A percentile compares a stretch with the other conserved stretches of the same genome.
Evolutionary conservation across 192 early-diverging fungal genomes (phyloP).

Genomic region (Ambispora gerdemannii): DNA sequence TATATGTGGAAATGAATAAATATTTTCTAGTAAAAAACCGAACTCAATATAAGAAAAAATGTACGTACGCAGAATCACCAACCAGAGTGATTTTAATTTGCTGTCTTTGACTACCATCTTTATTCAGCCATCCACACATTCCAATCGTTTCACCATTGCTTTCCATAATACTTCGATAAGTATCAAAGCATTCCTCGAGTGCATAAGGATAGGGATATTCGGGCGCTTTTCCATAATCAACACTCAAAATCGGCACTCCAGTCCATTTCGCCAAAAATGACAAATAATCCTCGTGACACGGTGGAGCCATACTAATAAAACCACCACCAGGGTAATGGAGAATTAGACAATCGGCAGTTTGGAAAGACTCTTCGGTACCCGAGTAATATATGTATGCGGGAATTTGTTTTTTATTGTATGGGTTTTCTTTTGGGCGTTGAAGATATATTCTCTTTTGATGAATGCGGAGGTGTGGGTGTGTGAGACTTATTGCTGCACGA

Average conservation of each 20-base stretch:
- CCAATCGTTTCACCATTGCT: slow-evolving; percentile 79
- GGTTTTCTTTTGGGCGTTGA: slow-evolving; percentile 27
- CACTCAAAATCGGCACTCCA: slow-evolving; percentile 67
- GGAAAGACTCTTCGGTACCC: slow-evolving; percentile 40
- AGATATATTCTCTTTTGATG: slow-evolving; percentile 35
- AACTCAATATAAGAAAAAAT: slow-evolving; percentile 7
- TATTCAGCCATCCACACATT: slow-evolving; percentile 53
- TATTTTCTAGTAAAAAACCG: not conserved
- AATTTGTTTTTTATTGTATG: slow-evolving; percentile 33
- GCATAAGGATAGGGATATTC: slow-evolving; percentile 93
- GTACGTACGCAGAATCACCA: slow-evolving; percentile 91
- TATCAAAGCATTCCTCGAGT: slow-evolving; percentile 87
- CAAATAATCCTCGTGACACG: slow-evolving; percentile 82
- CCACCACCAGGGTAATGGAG: slow-evolving; percentile 81
- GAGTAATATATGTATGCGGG: slow-evolving; percentile 56
- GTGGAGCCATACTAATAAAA: slow-evolving; percentile 87
- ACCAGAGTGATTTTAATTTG: slow-evolving; percentile 72
- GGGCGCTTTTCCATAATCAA: slow-evolving; percentile 94
- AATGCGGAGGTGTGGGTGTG: slow-evolving; percentile 41
- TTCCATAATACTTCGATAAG: slow-evolving; percentile 71
- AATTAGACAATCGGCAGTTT: slow-evolving; percentile 44
- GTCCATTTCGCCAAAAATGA: slow-evolving; percentile 75
- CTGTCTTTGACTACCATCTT: slow-evolving; percentile 24
- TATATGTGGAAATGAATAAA: not conserved
- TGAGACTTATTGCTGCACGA: slow-evolving; percentile 43